Evolutionary conservation across 352 stramenopile genomes (phyloP), one percentile per base, ranked within the genome.

Genomic region (Globisporangium nodosum): DNA sequence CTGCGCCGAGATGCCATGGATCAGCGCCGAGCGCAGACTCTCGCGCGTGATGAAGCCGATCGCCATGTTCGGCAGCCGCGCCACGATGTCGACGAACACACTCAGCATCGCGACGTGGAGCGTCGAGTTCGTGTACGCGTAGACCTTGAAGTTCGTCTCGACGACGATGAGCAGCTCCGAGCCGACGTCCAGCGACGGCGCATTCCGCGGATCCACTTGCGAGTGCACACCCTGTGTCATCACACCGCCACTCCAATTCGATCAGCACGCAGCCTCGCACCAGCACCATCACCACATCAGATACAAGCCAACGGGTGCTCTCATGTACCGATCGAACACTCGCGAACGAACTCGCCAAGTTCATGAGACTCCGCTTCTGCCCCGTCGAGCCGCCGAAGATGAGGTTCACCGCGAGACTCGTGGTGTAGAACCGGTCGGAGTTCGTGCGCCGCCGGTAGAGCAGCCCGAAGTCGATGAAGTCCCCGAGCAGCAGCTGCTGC

Each of bases 61-160:
- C n/a, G 93, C 86, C 33, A 96, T 54, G 64, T 97, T 97, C 4
- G 88, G 88, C 40, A 97, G 67, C 8, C 87, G 79, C n/a, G 81
- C 86, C 30, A 94, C 86, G 43, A 96, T 90, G 57, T 97, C 88
- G 9, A 95, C 79, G 63, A 97, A 97, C 48, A 97, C 85, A 57
- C 74, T 92, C 48, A 97, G 76, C 88, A 97, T 97, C n/a, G 87
- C 89, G 39, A 96, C 78, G 65, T 97, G 90, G 53, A 97, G 73
- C 20, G 87, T 90, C 27, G 87, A 96, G 35, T 73, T 67, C 20
- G 90, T 96, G 74, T 97, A 97, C 9, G 86, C 86, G 64, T 97
- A 94, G 8, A 96, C 68, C 69, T 97, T 94, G 65, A 96, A 97
- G 61, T 97, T 97, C 33, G 90, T 97, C 69, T 97, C 88, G 31